Conservation (phyloP, 2,329 filamentous ascomycete genomes). For the Colletotrichum chrysophilum region DNA sequence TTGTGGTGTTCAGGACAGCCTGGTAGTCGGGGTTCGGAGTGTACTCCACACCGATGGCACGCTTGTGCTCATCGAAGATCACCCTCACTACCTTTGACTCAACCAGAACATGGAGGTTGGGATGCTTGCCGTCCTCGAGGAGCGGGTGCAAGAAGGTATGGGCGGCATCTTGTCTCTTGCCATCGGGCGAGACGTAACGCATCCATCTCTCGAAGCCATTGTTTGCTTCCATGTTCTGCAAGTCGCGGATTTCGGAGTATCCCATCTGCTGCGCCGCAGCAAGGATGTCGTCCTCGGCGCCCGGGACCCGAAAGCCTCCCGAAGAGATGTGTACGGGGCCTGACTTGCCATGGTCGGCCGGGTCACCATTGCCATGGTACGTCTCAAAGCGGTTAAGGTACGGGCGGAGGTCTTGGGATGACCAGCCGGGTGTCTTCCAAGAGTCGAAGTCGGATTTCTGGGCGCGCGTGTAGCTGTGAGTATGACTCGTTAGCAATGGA, state of each 20-base stretch:
- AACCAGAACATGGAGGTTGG: constrained; percentile 35
- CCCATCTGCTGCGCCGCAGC: constrained; percentile 49
- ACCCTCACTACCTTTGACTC: constrained; percentile 31
- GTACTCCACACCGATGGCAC: constrained; percentile 65
- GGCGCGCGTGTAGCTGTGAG: constrained; percentile 44
- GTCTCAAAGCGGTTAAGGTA: constrained; percentile 47
- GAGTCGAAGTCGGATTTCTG: constrained; percentile 54
- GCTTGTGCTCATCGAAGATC: constrained; percentile 53
- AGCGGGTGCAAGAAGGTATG: constrained; percentile 33
- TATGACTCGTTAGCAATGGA: neutral
- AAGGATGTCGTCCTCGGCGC: constrained; percentile 47
- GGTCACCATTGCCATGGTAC: constrained; percentile 29
- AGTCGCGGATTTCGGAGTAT: constrained; percentile 51
- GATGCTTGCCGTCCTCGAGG: constrained; percentile 30
- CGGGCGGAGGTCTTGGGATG: constrained; percentile 53
- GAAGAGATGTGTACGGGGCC: constrained; percentile 55
- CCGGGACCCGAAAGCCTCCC: constrained; percentile 44
- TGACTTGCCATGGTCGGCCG: constrained; percentile 44
- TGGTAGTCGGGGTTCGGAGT: constrained; percentile 43
- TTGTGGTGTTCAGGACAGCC: constrained; percentile 12
- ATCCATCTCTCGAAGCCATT: constrained; percentile 34
- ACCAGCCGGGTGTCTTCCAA: constrained; percentile 59
- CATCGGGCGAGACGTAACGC: constrained; percentile 37
- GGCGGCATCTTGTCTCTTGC: constrained; percentile 39
- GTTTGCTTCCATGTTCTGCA: constrained; percentile 50